A percentile compares a stretch with the other conserved stretches of the same genome.
Evolutionary conservation across 192 early-diverging fungal species (phyloP).

Genomic region (Backusella liffmaniae): DNA sequence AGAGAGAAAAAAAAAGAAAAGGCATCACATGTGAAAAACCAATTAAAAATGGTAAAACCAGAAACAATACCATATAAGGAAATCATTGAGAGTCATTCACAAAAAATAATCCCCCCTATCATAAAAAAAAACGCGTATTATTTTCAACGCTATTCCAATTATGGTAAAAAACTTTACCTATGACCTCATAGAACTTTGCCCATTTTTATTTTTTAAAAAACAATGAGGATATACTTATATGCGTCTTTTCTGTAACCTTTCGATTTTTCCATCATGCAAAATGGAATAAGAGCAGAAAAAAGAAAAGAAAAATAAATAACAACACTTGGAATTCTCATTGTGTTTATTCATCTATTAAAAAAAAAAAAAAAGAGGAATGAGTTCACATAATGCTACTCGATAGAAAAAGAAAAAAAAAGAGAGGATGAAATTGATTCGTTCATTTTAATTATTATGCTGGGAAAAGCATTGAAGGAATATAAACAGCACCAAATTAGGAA

Average conservation of each 20-base stretch:
- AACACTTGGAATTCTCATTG: neutral
- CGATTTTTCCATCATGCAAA: constrained; percentile 6
- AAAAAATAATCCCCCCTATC: neutral
- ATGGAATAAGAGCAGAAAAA: neutral
- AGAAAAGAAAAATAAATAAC: neutral
- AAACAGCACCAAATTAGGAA: neutral
- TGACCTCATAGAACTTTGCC: neutral
- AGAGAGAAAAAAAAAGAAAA: neutral
- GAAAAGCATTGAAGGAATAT: neutral
- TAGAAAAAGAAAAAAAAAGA: neutral
- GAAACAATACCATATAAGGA: neutral
- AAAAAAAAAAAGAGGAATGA: neutral
- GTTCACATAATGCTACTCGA: neutral
- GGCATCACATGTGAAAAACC: neutral
- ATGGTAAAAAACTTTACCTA: constrained; percentile 7
- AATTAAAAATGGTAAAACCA: neutral
- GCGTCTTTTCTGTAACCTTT: constrained; percentile 4
- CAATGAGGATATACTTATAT: neutral
- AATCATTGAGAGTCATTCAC: neutral
- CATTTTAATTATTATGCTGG: neutral
- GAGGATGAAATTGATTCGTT: neutral
- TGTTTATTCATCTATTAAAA: neutral
- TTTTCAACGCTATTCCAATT: neutral
- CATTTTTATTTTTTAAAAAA: neutral
- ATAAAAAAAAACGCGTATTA: constrained; percentile 7